Evolutionary conservation across 768 basidiomycete species (phyloP), one percentile per base, ranked within the genome.

Genomic region (Rhizopogon sp.): DNA sequence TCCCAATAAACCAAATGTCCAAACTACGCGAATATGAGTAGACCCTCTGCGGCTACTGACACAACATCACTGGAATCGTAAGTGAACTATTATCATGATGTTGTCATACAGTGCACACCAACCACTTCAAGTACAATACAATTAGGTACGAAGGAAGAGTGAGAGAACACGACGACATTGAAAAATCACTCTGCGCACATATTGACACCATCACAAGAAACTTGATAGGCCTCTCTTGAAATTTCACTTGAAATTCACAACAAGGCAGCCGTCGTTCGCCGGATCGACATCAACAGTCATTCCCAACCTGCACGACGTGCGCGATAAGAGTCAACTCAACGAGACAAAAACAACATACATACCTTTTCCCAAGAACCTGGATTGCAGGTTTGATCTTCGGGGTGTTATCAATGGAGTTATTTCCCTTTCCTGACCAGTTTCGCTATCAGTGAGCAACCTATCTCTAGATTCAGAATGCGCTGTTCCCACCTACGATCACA

Each of bases 371-470:
- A 44, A 92, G 72, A 20, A 85, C 82, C 63, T 88, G 84, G 50
- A 97, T 87, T 3, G 93, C 92, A 28, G 91, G 93, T 66, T 88
- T 91, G 61, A 95, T 77, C 70, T 91, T 94, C 0, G 89, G 85
- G 7, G 78, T 74, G 43, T 87, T 85, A 5, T 79, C 78, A 31
- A 76, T 72, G 17, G 88, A 90, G 68, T 95, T 93, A 25, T 90
- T 75, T 9, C 92, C 92, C 72, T 90, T 93, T 20, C 87, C 87
- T 87, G 35, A 14, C 9, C 6, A 28, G 11, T 43, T 51, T 54
- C 16, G 3, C 1, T 1, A 37, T 6, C 14, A 29, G 9, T 20
- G 25, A 25, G 31, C 29, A 8, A 40, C 11, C 8, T 33, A 3
- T 33, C n/a, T 25, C 25, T 25, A 4, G 4, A 25, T 25, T 14